These are phyloP conservation scores for Cystofilobasidium capitatum DNA, from an alignment of 768 basidiomycete genomes.

Conservation along the genomic window DNA sequence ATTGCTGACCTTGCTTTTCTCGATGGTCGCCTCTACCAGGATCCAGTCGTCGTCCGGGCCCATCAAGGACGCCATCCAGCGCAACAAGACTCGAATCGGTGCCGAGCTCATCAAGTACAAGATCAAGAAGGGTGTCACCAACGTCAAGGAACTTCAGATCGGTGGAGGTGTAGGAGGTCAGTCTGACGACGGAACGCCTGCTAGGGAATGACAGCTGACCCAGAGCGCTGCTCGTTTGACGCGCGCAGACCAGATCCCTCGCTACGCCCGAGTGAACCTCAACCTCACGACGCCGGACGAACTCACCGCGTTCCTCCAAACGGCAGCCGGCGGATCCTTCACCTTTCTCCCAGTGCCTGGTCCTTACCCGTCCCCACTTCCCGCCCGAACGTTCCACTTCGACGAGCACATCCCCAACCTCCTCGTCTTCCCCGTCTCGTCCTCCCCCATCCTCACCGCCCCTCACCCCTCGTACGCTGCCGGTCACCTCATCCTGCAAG, in stretches of 20 bases:
- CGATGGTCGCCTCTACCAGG: constrained; percentile 34
- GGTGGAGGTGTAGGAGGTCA: constrained; percentile 32
- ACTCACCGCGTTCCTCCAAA: constrained; percentile 21
- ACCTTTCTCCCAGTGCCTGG: constrained; percentile 14
- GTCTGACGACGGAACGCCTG: not conserved
- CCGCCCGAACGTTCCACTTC: constrained; percentile 46
- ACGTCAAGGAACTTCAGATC: constrained; percentile 36
- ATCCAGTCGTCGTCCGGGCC: constrained; percentile 88
- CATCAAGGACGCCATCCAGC: constrained; percentile 71
- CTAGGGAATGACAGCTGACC: no score
- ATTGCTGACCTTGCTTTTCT: not conserved
- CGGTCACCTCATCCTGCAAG: constrained; percentile 84
- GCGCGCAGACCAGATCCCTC: constrained; percentile 28
- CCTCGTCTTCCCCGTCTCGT: constrained; percentile 66
- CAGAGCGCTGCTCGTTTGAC: not conserved
- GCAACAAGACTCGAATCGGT: constrained; percentile 79
- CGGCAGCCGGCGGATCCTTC: constrained; percentile 17
- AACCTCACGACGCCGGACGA: constrained; percentile 29
- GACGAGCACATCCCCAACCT: constrained; percentile 69
- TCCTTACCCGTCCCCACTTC: constrained; percentile 15
- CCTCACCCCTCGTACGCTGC: constrained; percentile 44
- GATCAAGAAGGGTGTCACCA: constrained; percentile 36
- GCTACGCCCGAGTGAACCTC: constrained; percentile 39
- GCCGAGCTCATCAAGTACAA: constrained; percentile 60
- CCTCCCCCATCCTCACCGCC: constrained; percentile 51